A percentile compares a stretch with the other conserved stretches of the same genome.
phyloP scores from a whole-genome alignment of 305 asterid species.

The Fraxinus baroniana region DNA sequence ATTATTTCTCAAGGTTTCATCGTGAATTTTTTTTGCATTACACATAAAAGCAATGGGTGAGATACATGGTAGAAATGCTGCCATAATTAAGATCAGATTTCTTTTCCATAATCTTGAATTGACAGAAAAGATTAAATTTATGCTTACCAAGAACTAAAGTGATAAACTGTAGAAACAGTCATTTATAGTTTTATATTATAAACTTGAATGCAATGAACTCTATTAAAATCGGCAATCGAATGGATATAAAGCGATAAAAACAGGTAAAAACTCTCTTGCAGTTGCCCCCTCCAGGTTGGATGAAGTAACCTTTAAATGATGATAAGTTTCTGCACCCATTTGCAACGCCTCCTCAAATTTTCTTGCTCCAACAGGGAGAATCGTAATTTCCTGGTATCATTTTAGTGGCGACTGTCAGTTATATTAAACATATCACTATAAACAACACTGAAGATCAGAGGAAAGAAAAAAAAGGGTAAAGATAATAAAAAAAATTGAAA shows the following conservation, averaged over 20 bases:
- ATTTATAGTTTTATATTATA: slow-evolving; percentile 12
- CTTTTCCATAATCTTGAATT: background rate
- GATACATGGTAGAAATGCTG: slow-evolving; percentile 12
- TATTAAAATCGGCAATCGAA: background rate
- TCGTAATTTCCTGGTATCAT: slow-evolving; percentile 71
- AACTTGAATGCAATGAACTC: background rate
- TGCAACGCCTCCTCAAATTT: slow-evolving; percentile 93
- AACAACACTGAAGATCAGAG: background rate
- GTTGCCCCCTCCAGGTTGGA: slow-evolving; percentile 17
- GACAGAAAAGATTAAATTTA: slow-evolving; percentile 1
- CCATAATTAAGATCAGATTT: slow-evolving; percentile 12
- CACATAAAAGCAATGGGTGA: background rate
- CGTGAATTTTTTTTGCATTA: background rate
- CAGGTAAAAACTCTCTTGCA: background rate
- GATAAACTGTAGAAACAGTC: background rate
- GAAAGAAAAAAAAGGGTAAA: background rate
- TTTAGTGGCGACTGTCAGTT: slow-evolving; percentile 23
- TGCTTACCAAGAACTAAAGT: slow-evolving; percentile 13
- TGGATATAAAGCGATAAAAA: background rate
- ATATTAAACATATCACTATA: slow-evolving; percentile 4
- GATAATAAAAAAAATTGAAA: slow-evolving; percentile 10
- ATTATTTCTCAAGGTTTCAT: slow-evolving; percentile 16
- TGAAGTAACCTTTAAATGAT: slow-evolving; percentile 77
- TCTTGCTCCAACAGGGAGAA: slow-evolving; percentile 87
- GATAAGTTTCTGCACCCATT: slow-evolving; percentile 97